phyloP scores from a whole-genome alignment of 164 flowering plant species.

The Pachysandra terminalis region DNA sequence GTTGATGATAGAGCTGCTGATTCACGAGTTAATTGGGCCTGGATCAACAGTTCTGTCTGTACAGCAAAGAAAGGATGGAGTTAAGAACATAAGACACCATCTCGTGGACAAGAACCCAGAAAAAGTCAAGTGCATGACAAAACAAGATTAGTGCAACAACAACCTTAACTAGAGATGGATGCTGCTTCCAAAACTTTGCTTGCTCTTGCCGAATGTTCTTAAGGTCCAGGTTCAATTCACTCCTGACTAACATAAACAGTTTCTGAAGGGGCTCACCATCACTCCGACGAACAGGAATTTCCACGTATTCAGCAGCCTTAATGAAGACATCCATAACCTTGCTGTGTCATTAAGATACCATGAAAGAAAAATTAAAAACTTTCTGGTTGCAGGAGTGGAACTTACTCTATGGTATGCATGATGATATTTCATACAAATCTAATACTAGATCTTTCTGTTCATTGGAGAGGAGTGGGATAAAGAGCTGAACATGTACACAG shows the following conservation, averaged over 20 bases:
- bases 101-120: neutral
- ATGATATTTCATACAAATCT: too few relatives aligned
- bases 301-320: conserved; percentile 94
- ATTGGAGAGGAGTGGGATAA: neutral
- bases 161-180: conserved; percentile 88
- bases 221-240: conserved; percentile 87
- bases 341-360: conserved; percentile 40
- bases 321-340: conserved; percentile 95
- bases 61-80: conserved; percentile 13
- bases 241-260: conserved; percentile 75
- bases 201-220: conserved; percentile 93
- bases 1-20: conserved; percentile 56
- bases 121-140: neutral
- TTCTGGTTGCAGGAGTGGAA: neutral
- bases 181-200: conserved; percentile 98
- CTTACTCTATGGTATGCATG: neutral
- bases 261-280: conserved; percentile 91
- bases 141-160: neutral
- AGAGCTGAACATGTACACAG: neutral
- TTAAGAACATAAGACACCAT: conserved; percentile 10
- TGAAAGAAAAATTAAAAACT: conserved; percentile 5
- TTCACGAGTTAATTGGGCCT: conserved; percentile 86
- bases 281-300: conserved; percentile 89
- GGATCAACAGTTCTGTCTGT: conserved; percentile 90
- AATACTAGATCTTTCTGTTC: neutral